Percentiles rank a stretch among this genome's conserved stretches.
phyloP scores from a whole-genome alignment of 208 protist genomes.

The Trypanosoma grayi region DNA sequence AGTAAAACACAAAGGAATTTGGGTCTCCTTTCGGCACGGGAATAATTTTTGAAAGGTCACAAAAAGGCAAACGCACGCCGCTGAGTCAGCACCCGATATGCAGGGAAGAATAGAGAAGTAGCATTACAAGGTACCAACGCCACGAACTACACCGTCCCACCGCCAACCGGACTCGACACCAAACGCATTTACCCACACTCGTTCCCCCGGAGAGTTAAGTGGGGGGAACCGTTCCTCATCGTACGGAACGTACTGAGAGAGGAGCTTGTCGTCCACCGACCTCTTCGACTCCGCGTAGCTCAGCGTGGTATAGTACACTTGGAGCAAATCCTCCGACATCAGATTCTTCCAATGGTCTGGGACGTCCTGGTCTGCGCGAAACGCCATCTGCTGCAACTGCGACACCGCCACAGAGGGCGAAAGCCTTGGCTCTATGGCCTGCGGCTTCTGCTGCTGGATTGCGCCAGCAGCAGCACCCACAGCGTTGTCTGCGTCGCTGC shows the following conservation, averaged over 20 bases:
- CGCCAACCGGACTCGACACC: slow-evolving; percentile 64
- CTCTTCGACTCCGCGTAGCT: slow-evolving; percentile 29
- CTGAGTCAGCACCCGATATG: background rate
- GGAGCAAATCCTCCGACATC: slow-evolving; percentile 52
- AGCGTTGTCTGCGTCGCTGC: background rate
- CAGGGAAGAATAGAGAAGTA: background rate
- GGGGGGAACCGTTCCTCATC: slow-evolving; percentile 3
- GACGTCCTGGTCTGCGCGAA: slow-evolving; percentile 36
- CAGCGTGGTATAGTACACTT: slow-evolving; percentile 48
- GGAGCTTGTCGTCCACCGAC: slow-evolving; percentile 50
- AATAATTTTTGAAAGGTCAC: background rate
- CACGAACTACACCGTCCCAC: slow-evolving; percentile 86
- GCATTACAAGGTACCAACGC: slow-evolving; percentile 13
- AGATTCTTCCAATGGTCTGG: slow-evolving; percentile 56
- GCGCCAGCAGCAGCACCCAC: background rate
- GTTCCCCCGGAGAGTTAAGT: background rate
- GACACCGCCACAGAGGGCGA: background rate
- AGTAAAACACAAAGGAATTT: too few species aligned
- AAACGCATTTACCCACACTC: slow-evolving; percentile 28
- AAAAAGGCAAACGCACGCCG: background rate
- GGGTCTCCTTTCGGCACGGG: too few species aligned
- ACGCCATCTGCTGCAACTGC: background rate
- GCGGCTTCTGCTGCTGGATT: slow-evolving; percentile 17
- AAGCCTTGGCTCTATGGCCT: background rate
- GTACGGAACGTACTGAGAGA: slow-evolving; percentile 72